Percentiles rank a stretch among this genome's conserved stretches.
phyloP scores from a whole-genome alignment of 257 asterid genomes.

The Solanum habrochaites region DNA sequence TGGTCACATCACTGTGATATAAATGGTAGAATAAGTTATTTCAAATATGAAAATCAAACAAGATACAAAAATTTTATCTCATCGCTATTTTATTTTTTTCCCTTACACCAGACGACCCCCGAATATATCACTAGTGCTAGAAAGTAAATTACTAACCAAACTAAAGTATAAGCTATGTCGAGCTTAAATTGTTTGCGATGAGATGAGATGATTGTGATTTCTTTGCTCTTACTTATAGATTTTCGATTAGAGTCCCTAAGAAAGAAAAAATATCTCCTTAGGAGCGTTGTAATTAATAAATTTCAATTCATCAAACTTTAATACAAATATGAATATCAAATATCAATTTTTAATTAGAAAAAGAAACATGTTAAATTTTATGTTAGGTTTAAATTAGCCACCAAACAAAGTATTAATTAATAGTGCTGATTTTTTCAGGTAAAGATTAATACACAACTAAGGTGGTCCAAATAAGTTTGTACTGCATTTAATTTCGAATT shows the following conservation, averaged over 20 bases:
- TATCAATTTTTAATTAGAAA: background rate
- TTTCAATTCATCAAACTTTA: rapidly evolving
- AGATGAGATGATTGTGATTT: background rate
- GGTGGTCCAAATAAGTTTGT: background rate
- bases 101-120: too few relatives aligned
- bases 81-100: too few relatives aligned
- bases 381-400: background rate
- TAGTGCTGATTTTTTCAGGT: background rate
- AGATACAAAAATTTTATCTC: too few relatives aligned
- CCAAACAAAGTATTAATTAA: background rate
- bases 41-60: too few relatives aligned
- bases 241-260: rapidly evolving
- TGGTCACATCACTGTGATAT: too few relatives aligned
- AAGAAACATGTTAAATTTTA: background rate
- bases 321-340: background rate
- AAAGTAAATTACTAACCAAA: background rate
- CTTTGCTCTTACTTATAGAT: background rate
- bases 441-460: background rate
- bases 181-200: background rate
- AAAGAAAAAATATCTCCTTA: background rate
- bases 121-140: background rate
- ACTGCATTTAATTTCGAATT: background rate
- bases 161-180: background rate
- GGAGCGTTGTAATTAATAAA: too few relatives aligned
- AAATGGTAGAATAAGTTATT: too few relatives aligned